Conservation (phyloP, 2,329 filamentous ascomycete species). For the Xylariaceae sp. region DNA sequence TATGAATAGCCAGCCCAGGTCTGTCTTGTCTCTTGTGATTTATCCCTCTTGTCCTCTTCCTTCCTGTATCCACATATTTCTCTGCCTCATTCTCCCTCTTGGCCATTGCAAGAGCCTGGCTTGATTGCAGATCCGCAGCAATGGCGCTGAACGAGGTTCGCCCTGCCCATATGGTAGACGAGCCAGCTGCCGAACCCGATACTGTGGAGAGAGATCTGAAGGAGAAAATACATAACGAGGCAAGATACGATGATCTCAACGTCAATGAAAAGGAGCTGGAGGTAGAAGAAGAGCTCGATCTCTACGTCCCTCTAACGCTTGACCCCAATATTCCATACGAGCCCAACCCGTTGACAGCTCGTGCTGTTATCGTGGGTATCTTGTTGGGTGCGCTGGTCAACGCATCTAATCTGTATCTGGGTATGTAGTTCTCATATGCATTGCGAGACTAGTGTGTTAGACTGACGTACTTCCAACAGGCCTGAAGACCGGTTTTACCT, state of each 20-base stretch:
- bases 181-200: conserved; percentile 10
- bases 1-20: too few relatives aligned
- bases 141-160: conserved; percentile 27
- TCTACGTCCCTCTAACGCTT: conserved; percentile 40
- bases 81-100: not conserved
- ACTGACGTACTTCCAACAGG: conserved; percentile 27
- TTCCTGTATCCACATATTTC: conserved; percentile 8
- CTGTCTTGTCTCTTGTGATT: too few relatives aligned
- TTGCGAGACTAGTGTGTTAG: not conserved
- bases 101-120: conserved; percentile 14
- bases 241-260: conserved; percentile 25
- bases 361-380: conserved; percentile 51
- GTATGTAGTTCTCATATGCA: not conserved
- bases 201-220: conserved; percentile 10
- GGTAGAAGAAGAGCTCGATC: conserved; percentile 36
- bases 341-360: conserved; percentile 47
- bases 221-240: conserved; percentile 8
- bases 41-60: not conserved
- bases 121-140: conserved; percentile 16
- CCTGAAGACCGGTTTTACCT: conserved; percentile 47
- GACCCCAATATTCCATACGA: conserved; percentile 33
- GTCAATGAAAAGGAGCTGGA: conserved; percentile 22
- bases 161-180: conserved; percentile 22
- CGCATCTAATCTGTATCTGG: conserved; percentile 30
- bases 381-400: conserved; percentile 54